Evolutionary conservation across 116 monocot species (phyloP), one percentile per base, ranked within the genome.

Genomic region (Trichopus zeylanicus): DNA sequence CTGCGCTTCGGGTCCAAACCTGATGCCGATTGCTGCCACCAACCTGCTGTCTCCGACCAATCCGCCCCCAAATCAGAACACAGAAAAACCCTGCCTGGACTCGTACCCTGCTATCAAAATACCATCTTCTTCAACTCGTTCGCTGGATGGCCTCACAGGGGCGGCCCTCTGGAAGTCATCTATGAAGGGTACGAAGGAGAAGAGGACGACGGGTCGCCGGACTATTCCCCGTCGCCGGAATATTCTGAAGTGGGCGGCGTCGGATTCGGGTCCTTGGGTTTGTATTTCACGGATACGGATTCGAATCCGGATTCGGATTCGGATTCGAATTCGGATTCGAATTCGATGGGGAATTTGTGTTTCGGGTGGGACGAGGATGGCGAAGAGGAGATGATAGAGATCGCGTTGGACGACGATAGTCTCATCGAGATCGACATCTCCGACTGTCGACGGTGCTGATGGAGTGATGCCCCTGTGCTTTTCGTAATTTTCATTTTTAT

Each of bases 351-450:
- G 25, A 55, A 37, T 9, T 1, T 66, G 4, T 58, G 61, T 21
- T 67, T 73, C 31, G 55, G 56, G 53, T 59, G 60, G 64, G 71
- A 64, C 49, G 49, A 28, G 32, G 77, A 77, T 15, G 42, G 13
- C 12, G 72, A 61, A 18, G 73, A 78, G 13, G 76, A 53, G 72
- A 65, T 82, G 62, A 82, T 82, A 26, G 81, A 82, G 72, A 82
- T 82, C 3, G 61, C 62, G 26, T 46, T 82, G 15, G 82, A 82
- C 55, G 82, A 74, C 32, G 79, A 79, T 34, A 66, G 59, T 22
- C 65, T 81, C 30, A 76, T 81, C 42, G 81, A 81, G 62, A 69
- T 81, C 33, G 76, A 81, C 65, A 60, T 76, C 22, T 64, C 73
- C 7, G 46, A n/a, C 23, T 29, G 39, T 24, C 21, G 38, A 8